A percentile compares a stretch with the other conserved stretches of the same genome.
Evolutionary conservation across 768 basidiomycete genomes (phyloP).

Genomic region (Russula earlei): DNA sequence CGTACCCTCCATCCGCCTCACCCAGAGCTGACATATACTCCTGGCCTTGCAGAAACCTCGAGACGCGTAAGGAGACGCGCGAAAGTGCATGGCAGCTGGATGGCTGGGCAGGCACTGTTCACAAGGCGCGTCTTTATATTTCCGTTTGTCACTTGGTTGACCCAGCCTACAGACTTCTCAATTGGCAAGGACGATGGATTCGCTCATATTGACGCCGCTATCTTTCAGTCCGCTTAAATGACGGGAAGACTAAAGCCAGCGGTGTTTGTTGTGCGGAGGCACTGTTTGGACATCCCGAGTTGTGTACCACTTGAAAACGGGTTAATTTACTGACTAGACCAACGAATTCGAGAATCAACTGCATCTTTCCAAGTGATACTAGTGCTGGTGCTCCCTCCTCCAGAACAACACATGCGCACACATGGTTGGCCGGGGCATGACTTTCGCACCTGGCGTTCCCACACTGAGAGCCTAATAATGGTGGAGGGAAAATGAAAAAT

Average conservation of each 20-base stretch:
- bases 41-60: conserved; percentile 44
- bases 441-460: not conserved
- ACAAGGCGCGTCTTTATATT: conserved; percentile 48
- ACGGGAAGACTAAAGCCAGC: conserved; percentile 87
- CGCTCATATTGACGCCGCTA: conserved; percentile 70
- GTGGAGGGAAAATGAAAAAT: not conserved
- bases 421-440: not conserved
- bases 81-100: conserved; percentile 92
- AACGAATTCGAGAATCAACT: not conserved
- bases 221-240: conserved; percentile 81
- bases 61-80: conserved; percentile 71
- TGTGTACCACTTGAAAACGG: not conserved
- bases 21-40: not conserved
- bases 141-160: not conserved
- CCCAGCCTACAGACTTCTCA: conserved; percentile 65
- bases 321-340: not conserved
- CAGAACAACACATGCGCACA: no score
- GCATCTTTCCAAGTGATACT: no score
- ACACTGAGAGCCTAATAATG: not conserved
- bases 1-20: conserved; percentile 7
- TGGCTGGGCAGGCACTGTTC: conserved; percentile 92
- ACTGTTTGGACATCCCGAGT: conserved; percentile 14
- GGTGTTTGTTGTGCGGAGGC: conserved; percentile 76
- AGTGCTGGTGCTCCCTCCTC: no score
- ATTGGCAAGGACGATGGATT: conserved; percentile 78